A percentile compares a stretch with the other conserved stretches of the same genome.
phyloP scores from a whole-genome alignment of 2,329 filamentous ascomycete genomes.

The Aureobasidium sp. region DNA sequence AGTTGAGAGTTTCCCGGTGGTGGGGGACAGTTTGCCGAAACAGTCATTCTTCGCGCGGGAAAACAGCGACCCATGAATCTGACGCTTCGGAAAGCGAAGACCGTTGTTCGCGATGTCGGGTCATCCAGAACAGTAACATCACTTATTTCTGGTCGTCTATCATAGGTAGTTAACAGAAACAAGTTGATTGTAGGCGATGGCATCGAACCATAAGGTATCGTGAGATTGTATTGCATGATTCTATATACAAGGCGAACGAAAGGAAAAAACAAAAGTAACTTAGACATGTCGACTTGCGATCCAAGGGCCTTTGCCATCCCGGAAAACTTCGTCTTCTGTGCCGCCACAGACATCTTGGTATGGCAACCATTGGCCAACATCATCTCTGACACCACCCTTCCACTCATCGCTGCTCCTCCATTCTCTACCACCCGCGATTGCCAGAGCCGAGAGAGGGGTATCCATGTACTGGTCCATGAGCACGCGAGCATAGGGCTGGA shows the following conservation, averaged over 20 bases:
- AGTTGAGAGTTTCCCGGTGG: background rate
- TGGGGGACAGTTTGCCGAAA: background rate
- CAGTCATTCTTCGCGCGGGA: too few relatives aligned
- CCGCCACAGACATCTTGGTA: conserved; percentile 8
- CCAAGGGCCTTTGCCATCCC: conserved; percentile 13
- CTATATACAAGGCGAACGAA: background rate
- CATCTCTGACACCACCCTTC: conserved; percentile 17
- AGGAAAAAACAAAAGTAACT: background rate
- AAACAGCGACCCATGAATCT: too few relatives aligned
- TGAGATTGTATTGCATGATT: background rate
- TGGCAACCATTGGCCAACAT: conserved; percentile 25
- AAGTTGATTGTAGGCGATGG: background rate
- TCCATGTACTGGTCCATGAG: conserved; percentile 17
- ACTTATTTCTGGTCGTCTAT: too few relatives aligned
- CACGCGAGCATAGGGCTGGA: conserved; percentile 16
- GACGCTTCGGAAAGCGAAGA: too few relatives aligned
- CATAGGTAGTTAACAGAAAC: too few relatives aligned
- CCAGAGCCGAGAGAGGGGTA: conserved; percentile 20
- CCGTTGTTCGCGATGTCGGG: too few relatives aligned
- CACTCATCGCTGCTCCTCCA: conserved; percentile 8
- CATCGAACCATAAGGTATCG: background rate
- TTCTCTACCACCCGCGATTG: conserved; percentile 31
- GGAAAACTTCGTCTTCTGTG: conserved; percentile 8
- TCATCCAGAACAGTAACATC: too few relatives aligned
- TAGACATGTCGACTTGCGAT: background rate